A percentile compares a stretch with the other conserved stretches of the same genome.
Conservation (phyloP, 805 yeast species). For the Candida awuae region DNA sequence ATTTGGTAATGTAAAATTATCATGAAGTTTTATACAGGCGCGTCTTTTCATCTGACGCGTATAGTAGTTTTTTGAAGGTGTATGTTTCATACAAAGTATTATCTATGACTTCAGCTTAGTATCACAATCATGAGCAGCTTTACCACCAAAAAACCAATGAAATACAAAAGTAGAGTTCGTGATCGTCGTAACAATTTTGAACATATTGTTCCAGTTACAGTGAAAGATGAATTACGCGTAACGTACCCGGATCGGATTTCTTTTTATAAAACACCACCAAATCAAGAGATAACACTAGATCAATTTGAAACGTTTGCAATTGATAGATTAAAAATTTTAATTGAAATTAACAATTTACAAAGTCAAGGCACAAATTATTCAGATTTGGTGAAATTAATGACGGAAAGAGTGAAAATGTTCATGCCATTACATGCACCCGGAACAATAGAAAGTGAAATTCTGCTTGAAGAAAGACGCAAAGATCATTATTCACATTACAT, state of each 20-base stretch:
- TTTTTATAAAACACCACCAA: slow-evolving; percentile 71
- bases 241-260: slow-evolving; percentile 57
- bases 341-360: slow-evolving; percentile 73
- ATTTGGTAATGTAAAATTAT: too few relatives aligned
- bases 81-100: too few relatives aligned
- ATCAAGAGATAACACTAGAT: slow-evolving; percentile 79
- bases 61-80: too few relatives aligned
- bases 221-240: background rate
- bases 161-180: background rate
- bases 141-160: background rate
- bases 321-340: slow-evolving; percentile 73
- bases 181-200: slow-evolving; percentile 37
- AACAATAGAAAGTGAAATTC: slow-evolving; percentile 30
- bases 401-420: slow-evolving; percentile 54
- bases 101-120: too few relatives aligned
- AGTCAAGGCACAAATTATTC: slow-evolving; percentile 54
- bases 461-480: slow-evolving; percentile 60
- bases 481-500: slow-evolving; percentile 92
- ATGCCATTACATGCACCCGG: slow-evolving; percentile 55
- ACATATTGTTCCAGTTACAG: slow-evolving; percentile 19
- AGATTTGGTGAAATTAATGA: slow-evolving; percentile 59
- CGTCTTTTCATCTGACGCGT: too few relatives aligned
- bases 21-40: too few relatives aligned
- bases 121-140: background rate
- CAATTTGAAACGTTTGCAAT: slow-evolving; percentile 95